Base-by-base conservation (phyloP, 371 early-diverging fungal genomes). In the Mucor mucedo region DNA sequence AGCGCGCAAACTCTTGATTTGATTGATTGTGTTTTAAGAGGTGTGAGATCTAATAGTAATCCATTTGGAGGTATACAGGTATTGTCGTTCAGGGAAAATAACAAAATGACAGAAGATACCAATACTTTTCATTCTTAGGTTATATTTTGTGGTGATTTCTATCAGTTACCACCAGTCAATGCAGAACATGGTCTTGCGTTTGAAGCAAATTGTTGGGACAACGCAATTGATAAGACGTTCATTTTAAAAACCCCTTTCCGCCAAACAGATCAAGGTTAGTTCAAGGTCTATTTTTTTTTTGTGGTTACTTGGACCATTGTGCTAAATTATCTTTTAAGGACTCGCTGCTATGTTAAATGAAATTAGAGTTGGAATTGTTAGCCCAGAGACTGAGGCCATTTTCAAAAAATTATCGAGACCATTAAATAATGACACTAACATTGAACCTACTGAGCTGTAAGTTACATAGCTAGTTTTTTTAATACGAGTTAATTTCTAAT, bases 1-100 rank as follows among this genome's bases (percentile, higher is more conserved):
- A 93, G 93, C 42, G 94, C 80, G 0, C 78, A 63, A 0, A 73
- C 93, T 7, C 92, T 96, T 70, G 95, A 93, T 50, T 92, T 91
- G 35, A 70, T 97, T 2, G 93, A 95, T 54, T 42, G 68, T 10
- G 79, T 95, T 63, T 95, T 94, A 1, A 76, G 89, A 33, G 55
- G 10, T 2, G 40, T 93, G 3, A 79, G 89, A 27, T 76, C 52
- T 44, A 0, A 49, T 16, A 29, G 41, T 0, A 44, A 55, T 40
- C 94, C 93, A 0, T 96, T 96, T 80, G 97, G 97, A 28, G 96
- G 96, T 4, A 89, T 97, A 47, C 95, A 94, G 80, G 89, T 90
- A 65, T 60, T 28, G 1, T 32, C 10, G 2, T 30, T 52, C 11
- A 30, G 16, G 4, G 3, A 29, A 30, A 28, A 2, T 5, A 21